Evolutionary conservation across 1,284 basidiomycete species (phyloP), one percentile per base, ranked within the genome.

Genomic region (Cryptococcus hybrid): DNA sequence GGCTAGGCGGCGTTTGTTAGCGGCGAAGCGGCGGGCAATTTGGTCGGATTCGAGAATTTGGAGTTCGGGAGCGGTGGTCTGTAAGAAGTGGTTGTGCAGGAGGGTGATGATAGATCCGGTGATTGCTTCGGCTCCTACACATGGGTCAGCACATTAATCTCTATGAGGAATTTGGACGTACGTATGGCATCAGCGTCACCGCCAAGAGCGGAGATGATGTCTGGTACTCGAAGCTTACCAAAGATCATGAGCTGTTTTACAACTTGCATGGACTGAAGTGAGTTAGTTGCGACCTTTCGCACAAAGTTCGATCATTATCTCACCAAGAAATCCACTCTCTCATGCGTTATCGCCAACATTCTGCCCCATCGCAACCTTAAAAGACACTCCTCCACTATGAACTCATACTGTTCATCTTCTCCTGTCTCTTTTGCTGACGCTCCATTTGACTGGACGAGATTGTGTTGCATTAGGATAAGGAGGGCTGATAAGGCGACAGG

Each of bases 391-490:
- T 87, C 83, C 12, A 85, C 80, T 68, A 91, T 90, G 59, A 91
- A 82, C 58, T 78, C 74, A 59, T 73, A 74, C 55, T 88, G 83
- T 67, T 91, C 89, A 35, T 73, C 73, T 48, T 87, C 89, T n/a
- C 86, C 85, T 39, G 86, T 84, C 9, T 55, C 54, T 44, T 63
- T 63, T 9, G 59, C 57, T 36, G 66, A 70, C 5, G 83, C 84
- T 48, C 84, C 83, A 2, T 89, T 86, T 70, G 92, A 88, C 84
- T 90, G 91, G 43, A 94, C 82, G 54, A 97, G 79, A 74, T 94
- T 92, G 76, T 99, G 94, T 76, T 98, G 94, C 30, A 94, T 84
- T 53, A 99, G 84, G 51, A 89, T 84, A 56, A 98, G 79, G 50
- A 97, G 81, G 35, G 87, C 82, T 18, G 88, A 87, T 54, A 70